Base-by-base conservation (phyloP, 257 asterid genomes). In the Jasminum sambac region DNA sequence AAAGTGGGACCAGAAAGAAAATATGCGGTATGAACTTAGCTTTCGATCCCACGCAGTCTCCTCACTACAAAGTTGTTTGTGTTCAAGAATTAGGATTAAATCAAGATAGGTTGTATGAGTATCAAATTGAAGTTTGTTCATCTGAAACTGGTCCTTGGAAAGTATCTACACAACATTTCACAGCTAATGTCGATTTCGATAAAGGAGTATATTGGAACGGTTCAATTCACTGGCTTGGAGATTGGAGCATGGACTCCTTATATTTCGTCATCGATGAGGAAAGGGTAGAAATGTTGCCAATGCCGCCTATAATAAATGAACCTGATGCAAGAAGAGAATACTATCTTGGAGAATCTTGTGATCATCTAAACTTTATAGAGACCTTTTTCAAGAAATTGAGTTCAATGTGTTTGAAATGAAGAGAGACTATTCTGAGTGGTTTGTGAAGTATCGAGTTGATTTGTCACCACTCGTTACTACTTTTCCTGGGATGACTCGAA, bases 381-480 rank as follows among this genome's bases (percentile, higher is more conserved):
- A 25, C 23, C 3, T 36, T 17, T 14, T 7, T 26, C 61, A 25
- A 8, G n/a, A 11, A 3, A 23, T 59, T 16, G 37, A 13, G 30
- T 67, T 83, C 63, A 25, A 62, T 52, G 73, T 83, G 3, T 63
- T 72, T 42, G 87, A 77, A 60, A 44, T 75, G 85, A 70, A 64
- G 63, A 70, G 62, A 25, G 82, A 78, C 41, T 48, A 52, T 13
- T 77, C 78, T 0, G 81, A 72, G 24, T 83, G 83, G 87, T 72
- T 77, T 60, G 72, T 70, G 11, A 83, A 77, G 68, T 83, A 75
- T 55, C 13, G 25, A 17, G 81, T 82, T 77, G 82, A 82, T 74
- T 72, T 79, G 34, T 23, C 67, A 40, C 62, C 40, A 0, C 13
- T 70, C 17, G 8, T 66, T 13, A 8, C 34, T 41, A 38, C 58